Conservation (phyloP, 2,329 filamentous ascomycete species). For the Coccinonectria pachysandricola region DNA sequence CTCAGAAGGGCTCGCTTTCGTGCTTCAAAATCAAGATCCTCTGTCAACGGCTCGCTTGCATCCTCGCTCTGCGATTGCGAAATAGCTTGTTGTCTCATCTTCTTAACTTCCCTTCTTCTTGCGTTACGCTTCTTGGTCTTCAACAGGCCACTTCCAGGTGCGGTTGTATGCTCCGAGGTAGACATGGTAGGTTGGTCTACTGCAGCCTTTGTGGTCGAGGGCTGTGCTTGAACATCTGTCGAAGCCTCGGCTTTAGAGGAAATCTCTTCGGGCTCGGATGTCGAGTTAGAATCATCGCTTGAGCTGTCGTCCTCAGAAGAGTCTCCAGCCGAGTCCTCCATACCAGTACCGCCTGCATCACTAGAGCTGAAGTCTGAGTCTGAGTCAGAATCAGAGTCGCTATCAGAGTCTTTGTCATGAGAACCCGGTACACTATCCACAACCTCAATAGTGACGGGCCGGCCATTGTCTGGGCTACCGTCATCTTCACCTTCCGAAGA, state of each 20-base stretch:
- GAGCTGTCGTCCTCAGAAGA: constrained; percentile 10
- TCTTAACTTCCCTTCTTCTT: constrained; percentile 32
- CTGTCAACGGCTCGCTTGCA: constrained; percentile 3
- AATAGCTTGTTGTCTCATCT: constrained; percentile 5
- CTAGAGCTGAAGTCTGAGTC: constrained; percentile 4
- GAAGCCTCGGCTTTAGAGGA: constrained; percentile 27
- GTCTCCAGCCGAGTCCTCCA: constrained; percentile 6
- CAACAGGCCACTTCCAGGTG: constrained; percentile 26
- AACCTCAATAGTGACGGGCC: no score
- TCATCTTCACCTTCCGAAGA: background rate
- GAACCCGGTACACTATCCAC: background rate
- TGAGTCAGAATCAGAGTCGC: constrained; percentile 6
- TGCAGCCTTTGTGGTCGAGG: constrained; percentile 1
- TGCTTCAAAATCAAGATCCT: constrained; percentile 22
- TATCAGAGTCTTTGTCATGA: constrained; percentile 1
- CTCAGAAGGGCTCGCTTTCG: constrained; percentile 32
- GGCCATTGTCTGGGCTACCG: background rate
- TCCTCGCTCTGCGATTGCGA: constrained; percentile 12
- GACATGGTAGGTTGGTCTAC: no score
- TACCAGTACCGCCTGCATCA: background rate
- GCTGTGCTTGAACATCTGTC: no score
- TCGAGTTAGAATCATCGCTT: constrained; percentile 17
- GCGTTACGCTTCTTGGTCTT: constrained; percentile 43
- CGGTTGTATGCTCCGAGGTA: constrained; percentile 2
- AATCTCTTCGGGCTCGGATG: constrained; percentile 25